These are phyloP conservation scores for Calonectria henricotiae DNA, from an alignment of 2,329 filamentous ascomycete species.

Conservation along the genomic window DNA sequence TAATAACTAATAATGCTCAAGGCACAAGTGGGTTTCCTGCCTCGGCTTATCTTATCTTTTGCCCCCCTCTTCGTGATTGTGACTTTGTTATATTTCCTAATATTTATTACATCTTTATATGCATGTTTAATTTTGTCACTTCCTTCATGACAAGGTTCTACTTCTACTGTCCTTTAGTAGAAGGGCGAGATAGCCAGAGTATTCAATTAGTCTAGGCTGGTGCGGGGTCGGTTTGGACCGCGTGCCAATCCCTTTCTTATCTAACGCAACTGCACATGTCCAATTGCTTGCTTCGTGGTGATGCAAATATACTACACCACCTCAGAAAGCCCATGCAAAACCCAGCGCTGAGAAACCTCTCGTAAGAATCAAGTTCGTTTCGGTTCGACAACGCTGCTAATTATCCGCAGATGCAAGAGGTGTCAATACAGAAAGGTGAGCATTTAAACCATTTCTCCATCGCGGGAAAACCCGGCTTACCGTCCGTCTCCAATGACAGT, in stretches of 20 bases:
- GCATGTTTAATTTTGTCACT: too few species aligned
- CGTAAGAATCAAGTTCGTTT: background rate
- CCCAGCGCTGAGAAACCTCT: constrained; percentile 5
- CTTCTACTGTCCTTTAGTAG: too few species aligned
- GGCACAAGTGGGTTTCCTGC: too few species aligned
- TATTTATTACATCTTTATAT: too few species aligned
- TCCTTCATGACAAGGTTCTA: too few species aligned
- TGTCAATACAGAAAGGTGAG: constrained; percentile 38
- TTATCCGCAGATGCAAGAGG: constrained; percentile 32
- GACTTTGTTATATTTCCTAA: too few species aligned
- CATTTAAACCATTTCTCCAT: too few species aligned
- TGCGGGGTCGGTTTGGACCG: background rate
- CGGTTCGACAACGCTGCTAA: background rate
- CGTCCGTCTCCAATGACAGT: constrained; percentile 1
- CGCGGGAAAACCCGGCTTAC: background rate
- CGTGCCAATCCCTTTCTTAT: background rate
- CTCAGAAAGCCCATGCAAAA: background rate
- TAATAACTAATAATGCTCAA: too few species aligned
- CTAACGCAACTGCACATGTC: background rate
- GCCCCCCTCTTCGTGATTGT: too few species aligned
- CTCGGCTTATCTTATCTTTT: too few species aligned
- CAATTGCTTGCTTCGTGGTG: too few species aligned
- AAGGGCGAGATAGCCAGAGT: background rate
- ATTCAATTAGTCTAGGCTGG: background rate
- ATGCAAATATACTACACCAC: background rate